These are phyloP conservation scores for Emericellopsis cladophorae DNA, from an alignment of 2,329 filamentous ascomycete species.

Conservation along the genomic window DNA sequence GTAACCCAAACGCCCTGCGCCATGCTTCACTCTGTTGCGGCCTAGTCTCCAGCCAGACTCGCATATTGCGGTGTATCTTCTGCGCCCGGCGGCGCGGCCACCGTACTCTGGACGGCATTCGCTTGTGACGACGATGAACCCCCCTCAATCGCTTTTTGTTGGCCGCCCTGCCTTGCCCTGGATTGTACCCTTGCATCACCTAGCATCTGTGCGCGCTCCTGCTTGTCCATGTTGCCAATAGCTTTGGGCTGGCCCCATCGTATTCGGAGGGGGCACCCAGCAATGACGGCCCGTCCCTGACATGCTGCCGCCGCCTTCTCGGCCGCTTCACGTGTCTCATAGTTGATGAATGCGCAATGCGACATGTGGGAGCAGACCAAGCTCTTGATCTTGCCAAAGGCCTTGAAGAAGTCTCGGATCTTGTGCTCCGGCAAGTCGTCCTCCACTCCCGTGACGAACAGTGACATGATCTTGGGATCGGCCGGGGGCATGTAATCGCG, in stretches of 20 bases:
- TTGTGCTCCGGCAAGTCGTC: conserved; percentile 92
- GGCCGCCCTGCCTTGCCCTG: conserved; percentile 13
- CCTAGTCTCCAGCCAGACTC: conserved; percentile 69
- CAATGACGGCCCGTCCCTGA: conserved; percentile 78
- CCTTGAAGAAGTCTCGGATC: conserved; percentile 79
- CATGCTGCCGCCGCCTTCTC: conserved; percentile 77
- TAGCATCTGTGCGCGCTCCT: conserved; percentile 70
- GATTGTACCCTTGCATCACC: conserved; percentile 48
- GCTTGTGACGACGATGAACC: conserved; percentile 16
- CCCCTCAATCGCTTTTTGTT: conserved; percentile 18
- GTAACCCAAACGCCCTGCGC: conserved; percentile 13
- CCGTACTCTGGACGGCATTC: conserved; percentile 13
- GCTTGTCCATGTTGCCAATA: conserved; percentile 80
- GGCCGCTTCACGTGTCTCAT: conserved; percentile 68
- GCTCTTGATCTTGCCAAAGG: conserved; percentile 81
- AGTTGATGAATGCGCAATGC: conserved; percentile 96
- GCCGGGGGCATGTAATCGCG: conserved; percentile 77
- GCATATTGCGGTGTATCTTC: conserved; percentile 67
- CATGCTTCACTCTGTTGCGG: conserved; percentile 9
- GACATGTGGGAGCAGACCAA: conserved; percentile 94
- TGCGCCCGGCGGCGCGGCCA: conserved; percentile 69
- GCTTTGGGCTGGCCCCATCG: conserved; percentile 91
- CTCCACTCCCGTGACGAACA: conserved; percentile 91
- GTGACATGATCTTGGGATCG: conserved; percentile 77
- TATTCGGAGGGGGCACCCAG: conserved; percentile 79